Percentiles rank a stretch among this genome's conserved stretches.
These are phyloP conservation scores for Isabelozyma gotoi DNA, from an alignment of 805 yeast species.

Conservation along the genomic window DNA sequence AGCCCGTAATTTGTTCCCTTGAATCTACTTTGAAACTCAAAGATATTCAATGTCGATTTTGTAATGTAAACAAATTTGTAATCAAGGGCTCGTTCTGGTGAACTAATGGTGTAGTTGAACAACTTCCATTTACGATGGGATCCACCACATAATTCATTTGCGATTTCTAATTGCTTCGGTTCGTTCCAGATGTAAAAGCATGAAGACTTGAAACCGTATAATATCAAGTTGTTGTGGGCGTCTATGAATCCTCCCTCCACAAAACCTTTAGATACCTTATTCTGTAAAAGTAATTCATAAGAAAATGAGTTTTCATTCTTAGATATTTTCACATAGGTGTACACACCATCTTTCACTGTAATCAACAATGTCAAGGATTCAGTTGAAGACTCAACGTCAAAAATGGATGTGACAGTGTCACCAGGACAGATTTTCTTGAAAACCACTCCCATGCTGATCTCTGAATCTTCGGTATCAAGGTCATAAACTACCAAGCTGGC, in stretches of 20 bases:
- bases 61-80: conserved; percentile 59
- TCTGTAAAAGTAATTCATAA: conserved; percentile 45
- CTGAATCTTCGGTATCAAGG: conserved; percentile 21
- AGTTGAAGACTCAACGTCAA: conserved; percentile 27
- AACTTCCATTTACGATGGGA: conserved; percentile 77
- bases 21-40: conserved; percentile 21
- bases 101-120: conserved; percentile 30
- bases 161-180: conserved; percentile 66
- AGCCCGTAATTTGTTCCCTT: conserved; percentile 19
- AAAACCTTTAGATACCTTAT: conserved; percentile 71
- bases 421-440: conserved; percentile 59
- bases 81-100: conserved; percentile 6
- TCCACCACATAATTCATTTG: conserved; percentile 83
- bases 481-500: conserved; percentile 63
- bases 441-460: conserved; percentile 15
- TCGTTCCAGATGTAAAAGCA: conserved; percentile 82
- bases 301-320: conserved; percentile 10
- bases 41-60: conserved; percentile 45
- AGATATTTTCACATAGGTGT: conserved; percentile 36
- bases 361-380: conserved; percentile 32
- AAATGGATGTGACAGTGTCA: conserved; percentile 64
- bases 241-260: conserved; percentile 68
- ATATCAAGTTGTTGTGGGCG: conserved; percentile 40
- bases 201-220: conserved; percentile 83
- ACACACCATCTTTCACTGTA: conserved; percentile 69